Percentiles rank a stretch among this genome's conserved stretches.
phyloP scores from a whole-genome alignment of 345 rosid species.

The Lepidium didymum region DNA sequence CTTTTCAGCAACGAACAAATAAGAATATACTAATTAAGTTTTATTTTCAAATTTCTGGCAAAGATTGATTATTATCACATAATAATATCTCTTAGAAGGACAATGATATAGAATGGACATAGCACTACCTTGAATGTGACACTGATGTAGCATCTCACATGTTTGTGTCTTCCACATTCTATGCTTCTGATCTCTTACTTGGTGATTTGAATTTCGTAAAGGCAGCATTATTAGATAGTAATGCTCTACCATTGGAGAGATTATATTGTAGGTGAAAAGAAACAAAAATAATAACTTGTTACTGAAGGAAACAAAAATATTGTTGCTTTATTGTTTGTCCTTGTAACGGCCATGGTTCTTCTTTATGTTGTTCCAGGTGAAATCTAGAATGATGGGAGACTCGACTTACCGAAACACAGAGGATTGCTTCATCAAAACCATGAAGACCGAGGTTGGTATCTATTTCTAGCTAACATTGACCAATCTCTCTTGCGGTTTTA shows the following conservation, averaged over 20 bases:
- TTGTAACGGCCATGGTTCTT: constrained; percentile 2
- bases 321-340: neutral
- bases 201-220: constrained; percentile 3
- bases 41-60: neutral
- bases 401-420: constrained; percentile 76
- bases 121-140: constrained; percentile 17
- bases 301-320: constrained; percentile 7
- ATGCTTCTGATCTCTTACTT: constrained; percentile 11
- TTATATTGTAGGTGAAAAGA: neutral
- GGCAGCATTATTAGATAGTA: constrained; percentile 12
- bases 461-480: neutral
- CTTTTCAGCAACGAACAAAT: neutral
- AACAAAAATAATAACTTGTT: neutral
- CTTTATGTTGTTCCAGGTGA: constrained; percentile 57
- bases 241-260: constrained; percentile 12
- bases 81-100: constrained; percentile 4
- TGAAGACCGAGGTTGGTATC: constrained; percentile 68
- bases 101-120: constrained; percentile 12
- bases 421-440: constrained; percentile 85
- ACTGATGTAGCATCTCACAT: constrained; percentile 18
- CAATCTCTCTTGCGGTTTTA: neutral
- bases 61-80: neutral
- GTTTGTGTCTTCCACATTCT: constrained; percentile 26
- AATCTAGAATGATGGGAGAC: constrained; percentile 99
- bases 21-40: constrained; percentile 8